Evolutionary conservation across 2,329 filamentous ascomycete genomes (phyloP), one percentile per base, ranked within the genome.

Genomic region (Colletotrichum godetiae): DNA sequence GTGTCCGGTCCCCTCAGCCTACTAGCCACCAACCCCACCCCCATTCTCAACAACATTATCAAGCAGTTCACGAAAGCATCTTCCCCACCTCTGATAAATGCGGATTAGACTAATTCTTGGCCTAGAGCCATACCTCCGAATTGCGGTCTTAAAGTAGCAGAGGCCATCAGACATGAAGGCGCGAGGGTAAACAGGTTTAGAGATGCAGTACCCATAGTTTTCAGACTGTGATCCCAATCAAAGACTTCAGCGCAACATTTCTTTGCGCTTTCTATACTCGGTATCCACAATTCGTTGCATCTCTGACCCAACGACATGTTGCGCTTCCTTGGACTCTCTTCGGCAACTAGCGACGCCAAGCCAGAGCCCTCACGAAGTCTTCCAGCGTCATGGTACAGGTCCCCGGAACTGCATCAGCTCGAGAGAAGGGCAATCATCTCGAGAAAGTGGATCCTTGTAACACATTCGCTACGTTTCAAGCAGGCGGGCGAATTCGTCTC

Each of bases 371-470:
- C 67, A 15, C 70, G 71, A 31, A 77, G 77, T 19, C 75, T 79
- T 15, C 78, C 77, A 19, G 75, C 77, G 3, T 69, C 77, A 1
- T 79, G 77, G 77, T 79, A 79, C 49, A 53, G 71, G 27, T 75
- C 71, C 0, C 75, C 76, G 15, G 81, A 81, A 46, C 81, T 85
- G 77, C 84, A 84, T 72, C 79, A 84, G 74, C 78, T 85, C 13
- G 83, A 84, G 71, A 76, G 82, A 49, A 78, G 82, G 35, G 80
- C 83, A 19, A 82, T 85, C 55, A 84, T 84, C 76, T 83, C 82
- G 4, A 80, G 80, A 74, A 78, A 78, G 68, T 82, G 80, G 80
- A 70, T 81, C 27, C 77, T 77, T 46, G 74, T 81, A 15, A 74
- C 76, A 22, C 79, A 77, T 37, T 68, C 64, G 29, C 52, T 74